Evolutionary conservation across 768 basidiomycete species (phyloP).

Genomic region (Leccinum aurantiacum): DNA sequence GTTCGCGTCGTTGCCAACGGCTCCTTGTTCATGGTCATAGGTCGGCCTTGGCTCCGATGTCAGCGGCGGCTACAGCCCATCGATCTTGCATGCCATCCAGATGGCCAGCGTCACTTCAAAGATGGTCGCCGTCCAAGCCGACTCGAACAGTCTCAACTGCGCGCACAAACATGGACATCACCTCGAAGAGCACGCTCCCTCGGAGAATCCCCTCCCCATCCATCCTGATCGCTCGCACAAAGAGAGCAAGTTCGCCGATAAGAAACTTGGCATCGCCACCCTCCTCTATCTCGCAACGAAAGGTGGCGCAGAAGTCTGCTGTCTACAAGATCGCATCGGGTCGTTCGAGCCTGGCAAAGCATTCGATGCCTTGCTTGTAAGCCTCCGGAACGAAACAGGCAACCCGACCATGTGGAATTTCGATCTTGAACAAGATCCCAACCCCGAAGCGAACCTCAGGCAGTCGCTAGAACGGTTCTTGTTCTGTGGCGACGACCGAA

Average conservation of each 20-base stretch:
- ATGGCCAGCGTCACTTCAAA: constrained; percentile 82
- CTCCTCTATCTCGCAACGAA: constrained; percentile 89
- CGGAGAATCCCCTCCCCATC: background rate
- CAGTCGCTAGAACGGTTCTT: constrained; percentile 77
- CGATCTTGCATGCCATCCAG: constrained; percentile 74
- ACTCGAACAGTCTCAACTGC: constrained; percentile 11
- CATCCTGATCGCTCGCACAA: constrained; percentile 4
- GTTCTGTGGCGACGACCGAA: constrained; percentile 85
- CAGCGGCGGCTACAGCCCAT: constrained; percentile 82
- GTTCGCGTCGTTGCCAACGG: background rate
- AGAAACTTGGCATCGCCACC: constrained; percentile 70
- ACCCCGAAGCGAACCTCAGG: constrained; percentile 40
- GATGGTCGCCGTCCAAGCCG: constrained; percentile 54
- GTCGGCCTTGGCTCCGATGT: constrained; percentile 95
- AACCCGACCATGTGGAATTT: constrained; percentile 58
- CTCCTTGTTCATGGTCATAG: constrained; percentile 38
- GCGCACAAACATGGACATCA: background rate
- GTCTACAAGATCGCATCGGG: constrained; percentile 65
- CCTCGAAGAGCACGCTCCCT: background rate
- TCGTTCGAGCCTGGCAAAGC: constrained; percentile 79
- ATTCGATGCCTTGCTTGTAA: constrained; percentile 86
- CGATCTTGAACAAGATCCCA: constrained; percentile 37
- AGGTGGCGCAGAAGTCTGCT: constrained; percentile 86
- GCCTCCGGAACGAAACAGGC: constrained; percentile 48
- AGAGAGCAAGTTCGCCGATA: constrained; percentile 43